phyloP scores from a whole-genome alignment of 306 rosid genomes.

The Chamaecrista fasciculata region DNA sequence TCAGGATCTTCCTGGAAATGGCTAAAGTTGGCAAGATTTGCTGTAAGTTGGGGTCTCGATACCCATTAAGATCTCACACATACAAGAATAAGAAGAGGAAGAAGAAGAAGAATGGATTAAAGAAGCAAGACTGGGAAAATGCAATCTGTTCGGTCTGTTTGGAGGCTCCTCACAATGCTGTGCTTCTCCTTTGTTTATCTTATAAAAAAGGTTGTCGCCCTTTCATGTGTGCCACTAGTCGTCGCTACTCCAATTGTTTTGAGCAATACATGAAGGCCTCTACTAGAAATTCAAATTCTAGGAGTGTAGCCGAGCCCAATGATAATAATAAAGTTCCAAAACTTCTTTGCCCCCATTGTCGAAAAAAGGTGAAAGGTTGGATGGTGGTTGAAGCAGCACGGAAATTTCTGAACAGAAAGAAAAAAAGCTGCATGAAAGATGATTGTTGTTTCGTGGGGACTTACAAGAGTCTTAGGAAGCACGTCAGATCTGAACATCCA shows the following conservation, averaged over 20 bases:
- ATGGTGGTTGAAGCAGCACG: slow-evolving; percentile 90
- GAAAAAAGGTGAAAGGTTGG: slow-evolving; percentile 96
- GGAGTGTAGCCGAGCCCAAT: too few species aligned
- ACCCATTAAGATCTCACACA: slow-evolving; percentile 39
- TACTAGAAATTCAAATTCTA: too few species aligned
- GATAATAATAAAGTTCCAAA: slow-evolving; percentile 54
- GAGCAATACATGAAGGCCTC: slow-evolving; percentile 91
- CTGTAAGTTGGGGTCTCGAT: slow-evolving; percentile 34
- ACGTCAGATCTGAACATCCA: slow-evolving; percentile 83
- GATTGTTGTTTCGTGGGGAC: slow-evolving; percentile 75
- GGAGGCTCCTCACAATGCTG: slow-evolving; percentile 98
- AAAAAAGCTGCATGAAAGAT: slow-evolving; percentile 88
- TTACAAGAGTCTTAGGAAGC: slow-evolving; percentile 81
- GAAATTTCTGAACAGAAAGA: slow-evolving; percentile 75
- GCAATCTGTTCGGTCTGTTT: slow-evolving; percentile 88
- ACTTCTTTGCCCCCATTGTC: slow-evolving; percentile 96
- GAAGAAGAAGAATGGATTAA: slow-evolving; percentile 50
- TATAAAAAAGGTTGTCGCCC: slow-evolving; percentile 96
- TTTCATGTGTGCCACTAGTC: slow-evolving; percentile 93
- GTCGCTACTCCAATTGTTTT: slow-evolving; percentile 87
- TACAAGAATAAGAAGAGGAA: too few species aligned
- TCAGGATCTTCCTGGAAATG: slow-evolving; percentile 39
- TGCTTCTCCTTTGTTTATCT: slow-evolving; percentile 94
- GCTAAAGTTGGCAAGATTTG: slow-evolving; percentile 38
- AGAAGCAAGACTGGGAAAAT: slow-evolving; percentile 81